Evolutionary conservation across 2,329 filamentous ascomycete species (phyloP).

Genomic region (Fusarium cicatricum): DNA sequence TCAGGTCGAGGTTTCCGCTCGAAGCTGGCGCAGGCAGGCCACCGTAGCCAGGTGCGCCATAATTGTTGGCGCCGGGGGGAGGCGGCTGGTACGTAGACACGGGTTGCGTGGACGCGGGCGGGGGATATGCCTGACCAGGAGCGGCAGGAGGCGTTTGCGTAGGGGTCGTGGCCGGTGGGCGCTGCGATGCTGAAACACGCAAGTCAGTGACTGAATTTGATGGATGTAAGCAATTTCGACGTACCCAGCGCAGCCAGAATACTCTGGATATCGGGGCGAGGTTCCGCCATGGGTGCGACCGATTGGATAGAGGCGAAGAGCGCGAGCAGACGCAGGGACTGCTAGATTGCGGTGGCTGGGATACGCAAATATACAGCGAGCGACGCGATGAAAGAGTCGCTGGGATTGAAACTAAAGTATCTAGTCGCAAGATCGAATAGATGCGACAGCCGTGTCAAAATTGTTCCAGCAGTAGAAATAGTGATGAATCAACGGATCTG

Average conservation of each 20-base stretch:
- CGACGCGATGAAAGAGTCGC: not conserved
- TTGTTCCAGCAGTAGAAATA: slow-evolving; percentile 6
- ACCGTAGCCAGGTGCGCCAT: slow-evolving; percentile 49
- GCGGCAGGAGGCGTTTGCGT: slow-evolving; percentile 52
- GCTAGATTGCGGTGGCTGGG: slow-evolving; percentile 17
- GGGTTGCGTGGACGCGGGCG: slow-evolving; percentile 48
- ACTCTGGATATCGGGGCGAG: slow-evolving; percentile 48
- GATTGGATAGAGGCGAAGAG: slow-evolving; percentile 14
- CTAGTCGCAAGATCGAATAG: not conserved
- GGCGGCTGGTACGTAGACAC: slow-evolving; percentile 50
- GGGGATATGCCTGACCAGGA: slow-evolving; percentile 51
- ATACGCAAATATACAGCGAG: slow-evolving; percentile 3
- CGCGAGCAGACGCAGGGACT: slow-evolving; percentile 15
- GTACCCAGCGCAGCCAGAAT: slow-evolving; percentile 60
- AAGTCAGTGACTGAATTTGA: slow-evolving; percentile 31
- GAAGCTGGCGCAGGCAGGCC: slow-evolving; percentile 72
- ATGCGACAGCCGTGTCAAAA: slow-evolving; percentile 10
- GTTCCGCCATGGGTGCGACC: slow-evolving; percentile 37
- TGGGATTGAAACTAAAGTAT: not conserved
- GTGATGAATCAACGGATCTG: slow-evolving; percentile 16
- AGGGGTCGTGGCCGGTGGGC: slow-evolving; percentile 52
- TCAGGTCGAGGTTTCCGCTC: slow-evolving; percentile 82
- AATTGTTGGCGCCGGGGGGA: slow-evolving; percentile 39
- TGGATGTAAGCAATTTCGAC: slow-evolving; percentile 27
- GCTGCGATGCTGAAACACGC: slow-evolving; percentile 54